Percentiles rank a stretch among this genome's conserved stretches.
Conservation (phyloP, 495 filamentous ascomycete genomes). For the Bryoglossum gracile region DNA sequence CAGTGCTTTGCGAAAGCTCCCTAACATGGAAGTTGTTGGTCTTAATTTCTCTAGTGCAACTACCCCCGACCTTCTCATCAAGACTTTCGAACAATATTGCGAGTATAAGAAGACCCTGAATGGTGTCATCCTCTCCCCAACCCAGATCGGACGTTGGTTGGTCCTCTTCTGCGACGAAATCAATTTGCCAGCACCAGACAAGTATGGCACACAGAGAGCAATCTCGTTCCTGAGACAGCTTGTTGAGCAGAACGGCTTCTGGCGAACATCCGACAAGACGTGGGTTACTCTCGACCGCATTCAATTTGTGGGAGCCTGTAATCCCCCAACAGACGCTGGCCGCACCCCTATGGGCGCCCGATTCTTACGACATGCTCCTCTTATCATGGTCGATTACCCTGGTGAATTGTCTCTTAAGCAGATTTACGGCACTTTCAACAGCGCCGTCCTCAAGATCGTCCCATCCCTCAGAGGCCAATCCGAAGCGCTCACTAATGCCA, state of each 20-base stretch:
- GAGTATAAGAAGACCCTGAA: slow-evolving; percentile 98
- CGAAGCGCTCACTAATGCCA: slow-evolving; percentile 89
- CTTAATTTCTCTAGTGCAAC: slow-evolving; percentile 99
- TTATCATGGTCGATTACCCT: slow-evolving; percentile 99
- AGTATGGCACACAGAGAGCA: slow-evolving; percentile 92
- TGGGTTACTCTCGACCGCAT: slow-evolving; percentile 98
- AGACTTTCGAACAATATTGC: slow-evolving; percentile 99
- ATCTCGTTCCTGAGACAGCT: slow-evolving; percentile 96
- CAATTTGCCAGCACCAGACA: slow-evolving; percentile 96
- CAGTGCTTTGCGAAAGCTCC: slow-evolving; percentile 88
- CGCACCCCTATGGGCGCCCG: slow-evolving; percentile 88
- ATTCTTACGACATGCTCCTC: slow-evolving; percentile 89
- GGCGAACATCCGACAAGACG: slow-evolving; percentile 92
- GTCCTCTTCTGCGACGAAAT: slow-evolving; percentile 99
- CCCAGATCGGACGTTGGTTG: slow-evolving; percentile 94
- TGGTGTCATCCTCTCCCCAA: slow-evolving; percentile 90
- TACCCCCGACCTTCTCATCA: slow-evolving; percentile 93
- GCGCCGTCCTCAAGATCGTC: slow-evolving; percentile 90
- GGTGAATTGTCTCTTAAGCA: slow-evolving; percentile 89
- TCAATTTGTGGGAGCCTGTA: slow-evolving; percentile 98
- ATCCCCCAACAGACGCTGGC: slow-evolving; percentile 96
- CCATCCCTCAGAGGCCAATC: slow-evolving; percentile 92
- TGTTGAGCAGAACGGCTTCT: slow-evolving; percentile 98
- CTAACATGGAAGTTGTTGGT: slow-evolving; percentile 97
- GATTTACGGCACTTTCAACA: slow-evolving; percentile 99